A percentile compares a stretch with the other conserved stretches of the same genome.
phyloP scores from a whole-genome alignment of 345 rosid species.

The Jatropha curcas region DNA sequence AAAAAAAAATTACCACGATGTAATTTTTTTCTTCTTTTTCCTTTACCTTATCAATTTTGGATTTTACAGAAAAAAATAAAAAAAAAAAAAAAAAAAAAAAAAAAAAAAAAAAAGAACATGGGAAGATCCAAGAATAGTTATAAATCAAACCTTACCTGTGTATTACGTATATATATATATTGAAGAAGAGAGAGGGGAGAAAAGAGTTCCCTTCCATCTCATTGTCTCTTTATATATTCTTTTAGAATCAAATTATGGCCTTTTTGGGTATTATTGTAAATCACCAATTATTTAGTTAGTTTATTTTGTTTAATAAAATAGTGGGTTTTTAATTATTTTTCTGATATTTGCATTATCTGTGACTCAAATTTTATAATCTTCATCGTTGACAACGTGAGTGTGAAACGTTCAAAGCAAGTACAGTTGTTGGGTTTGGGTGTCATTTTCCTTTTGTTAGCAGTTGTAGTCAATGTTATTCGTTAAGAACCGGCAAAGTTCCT shows the following conservation, averaged over 20 bases:
- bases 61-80: slow-evolving; percentile 25
- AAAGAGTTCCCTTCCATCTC: background rate
- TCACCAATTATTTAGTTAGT: slow-evolving; percentile 1
- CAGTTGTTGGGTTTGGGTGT: background rate
- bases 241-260: slow-evolving; percentile 20
- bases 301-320: slow-evolving; percentile 3
- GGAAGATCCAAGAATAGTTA: slow-evolving; percentile 13
- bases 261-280: slow-evolving; percentile 20
- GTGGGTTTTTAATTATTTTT: background rate
- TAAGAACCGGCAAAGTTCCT: background rate
- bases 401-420: background rate
- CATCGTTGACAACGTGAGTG: background rate
- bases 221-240: slow-evolving; percentile 3
- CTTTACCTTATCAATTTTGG: slow-evolving; percentile 1
- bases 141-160: background rate
- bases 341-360: background rate
- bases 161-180: background rate
- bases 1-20: slow-evolving; percentile 6
- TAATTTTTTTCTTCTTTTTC: background rate
- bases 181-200: background rate
- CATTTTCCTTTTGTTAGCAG: slow-evolving; percentile 1
- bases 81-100: slow-evolving; percentile 13
- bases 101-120: background rate
- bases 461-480: background rate
- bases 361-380: no score